Evolutionary conservation across 2,329 filamentous ascomycete genomes (phyloP).

Genomic region (Colletotrichum viniferum): DNA sequence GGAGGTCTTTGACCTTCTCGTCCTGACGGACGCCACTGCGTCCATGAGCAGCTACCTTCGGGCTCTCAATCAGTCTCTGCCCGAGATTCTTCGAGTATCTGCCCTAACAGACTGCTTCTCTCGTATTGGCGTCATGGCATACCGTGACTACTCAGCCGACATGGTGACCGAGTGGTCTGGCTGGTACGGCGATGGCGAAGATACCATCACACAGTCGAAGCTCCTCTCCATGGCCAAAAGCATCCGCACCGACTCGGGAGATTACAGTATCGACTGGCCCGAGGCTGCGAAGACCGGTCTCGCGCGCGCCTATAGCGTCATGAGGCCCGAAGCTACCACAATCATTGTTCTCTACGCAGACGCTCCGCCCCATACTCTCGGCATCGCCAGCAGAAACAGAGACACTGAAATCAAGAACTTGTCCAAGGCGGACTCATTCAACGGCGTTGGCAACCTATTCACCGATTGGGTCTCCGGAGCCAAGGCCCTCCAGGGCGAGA

Average conservation of each 20-base stretch:
- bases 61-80: slow-evolving; percentile 49
- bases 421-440: slow-evolving; percentile 19
- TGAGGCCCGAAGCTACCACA: slow-evolving; percentile 52
- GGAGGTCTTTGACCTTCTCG: slow-evolving; percentile 45
- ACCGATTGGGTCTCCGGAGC: slow-evolving; percentile 48
- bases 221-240: slow-evolving; percentile 38
- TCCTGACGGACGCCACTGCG: slow-evolving; percentile 50
- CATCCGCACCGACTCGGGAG: slow-evolving; percentile 36
- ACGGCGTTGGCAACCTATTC: slow-evolving; percentile 40
- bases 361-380: slow-evolving; percentile 48
- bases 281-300: slow-evolving; percentile 55
- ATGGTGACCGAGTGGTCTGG: slow-evolving; percentile 50
- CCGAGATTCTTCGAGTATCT: slow-evolving; percentile 55
- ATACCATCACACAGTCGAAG: slow-evolving; percentile 31
- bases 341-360: slow-evolving; percentile 54
- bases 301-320: slow-evolving; percentile 48
- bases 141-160: slow-evolving; percentile 48
- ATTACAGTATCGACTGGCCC: slow-evolving; percentile 41
- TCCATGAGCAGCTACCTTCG: slow-evolving; percentile 49
- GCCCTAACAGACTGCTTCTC: slow-evolving; percentile 53
- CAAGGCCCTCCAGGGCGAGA: slow-evolving; percentile 37
- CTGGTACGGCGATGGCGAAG: slow-evolving; percentile 37
- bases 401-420: background rate
- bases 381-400: background rate
- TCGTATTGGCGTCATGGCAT: slow-evolving; percentile 53